Evolutionary conservation across 495 filamentous ascomycete genomes (phyloP).

Genomic region (Parathielavia appendiculata): DNA sequence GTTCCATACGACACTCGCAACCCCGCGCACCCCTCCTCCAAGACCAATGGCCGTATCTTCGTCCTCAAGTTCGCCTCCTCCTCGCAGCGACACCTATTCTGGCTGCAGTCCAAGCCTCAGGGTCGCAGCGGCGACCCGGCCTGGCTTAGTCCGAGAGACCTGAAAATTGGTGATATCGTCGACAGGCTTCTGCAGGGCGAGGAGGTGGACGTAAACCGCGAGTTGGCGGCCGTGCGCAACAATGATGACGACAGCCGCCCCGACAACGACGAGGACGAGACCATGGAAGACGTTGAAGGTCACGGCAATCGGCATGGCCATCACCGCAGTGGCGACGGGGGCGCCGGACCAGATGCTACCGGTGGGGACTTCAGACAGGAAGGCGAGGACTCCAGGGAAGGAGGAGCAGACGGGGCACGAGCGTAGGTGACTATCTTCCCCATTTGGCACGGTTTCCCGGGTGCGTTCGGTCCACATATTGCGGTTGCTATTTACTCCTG

Average conservation of each 20-base stretch:
- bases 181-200: conserved; percentile 79
- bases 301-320: conserved; percentile 53
- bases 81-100: conserved; percentile 87
- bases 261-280: conserved; percentile 64
- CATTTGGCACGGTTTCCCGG: conserved; percentile 24
- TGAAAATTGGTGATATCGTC: conserved; percentile 78
- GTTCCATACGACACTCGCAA: conserved; percentile 61
- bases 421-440: conserved; percentile 79
- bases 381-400: conserved; percentile 78
- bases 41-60: conserved; percentile 86
- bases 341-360: conserved; percentile 78
- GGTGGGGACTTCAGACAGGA: conserved; percentile 88
- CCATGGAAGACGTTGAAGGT: conserved; percentile 80
- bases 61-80: conserved; percentile 92
- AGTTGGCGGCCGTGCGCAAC: conserved; percentile 60
- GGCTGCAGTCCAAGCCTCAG: conserved; percentile 87
- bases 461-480: conserved; percentile 19
- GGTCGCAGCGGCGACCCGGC: conserved; percentile 62
- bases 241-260: conserved; percentile 57
- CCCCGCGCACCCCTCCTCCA: conserved; percentile 47
- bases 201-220: conserved; percentile 76
- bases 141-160: conserved; percentile 76
- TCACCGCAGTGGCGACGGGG: conserved; percentile 61
- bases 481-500: neutral
- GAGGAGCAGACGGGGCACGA: conserved; percentile 93